Evolutionary conservation across 2,329 filamentous ascomycete species (phyloP).

Genomic region (Magnaporthiopsis poae): DNA sequence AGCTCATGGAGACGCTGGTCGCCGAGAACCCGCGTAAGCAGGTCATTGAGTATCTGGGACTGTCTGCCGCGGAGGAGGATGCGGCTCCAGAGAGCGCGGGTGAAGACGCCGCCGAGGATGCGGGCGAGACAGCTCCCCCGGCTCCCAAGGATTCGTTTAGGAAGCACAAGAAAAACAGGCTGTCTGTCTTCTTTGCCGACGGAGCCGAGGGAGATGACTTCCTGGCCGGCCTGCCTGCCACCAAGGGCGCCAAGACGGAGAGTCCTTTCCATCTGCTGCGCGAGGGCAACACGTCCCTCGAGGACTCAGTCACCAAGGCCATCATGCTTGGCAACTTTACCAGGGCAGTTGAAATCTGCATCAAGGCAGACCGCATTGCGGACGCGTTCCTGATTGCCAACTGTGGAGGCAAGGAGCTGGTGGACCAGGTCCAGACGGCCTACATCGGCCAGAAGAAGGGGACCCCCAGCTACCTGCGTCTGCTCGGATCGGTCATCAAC

Average conservation of each 20-base stretch:
- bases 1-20: conserved; percentile 80
- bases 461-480: conserved; percentile 80
- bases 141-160: conserved; percentile 35
- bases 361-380: conserved; percentile 80
- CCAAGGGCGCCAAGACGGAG: conserved; percentile 85
- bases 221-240: conserved; percentile 71
- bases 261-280: conserved; percentile 86
- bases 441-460: conserved; percentile 78
- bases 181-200: conserved; percentile 74
- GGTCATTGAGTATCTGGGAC: conserved; percentile 84
- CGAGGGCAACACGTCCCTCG: conserved; percentile 71
- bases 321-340: conserved; percentile 86
- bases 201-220: conserved; percentile 72
- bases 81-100: conserved; percentile 35
- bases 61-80: conserved; percentile 52
- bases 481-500: conserved; percentile 81
- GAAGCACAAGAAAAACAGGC: conserved; percentile 51
- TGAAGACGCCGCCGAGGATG: conserved; percentile 14
- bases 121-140: conserved; percentile 19
- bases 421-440: conserved; percentile 85
- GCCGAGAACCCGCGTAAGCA: conserved; percentile 76
- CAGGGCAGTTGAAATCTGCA: conserved; percentile 76
- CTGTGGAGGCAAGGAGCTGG: conserved; percentile 83
- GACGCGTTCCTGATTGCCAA: conserved; percentile 98
- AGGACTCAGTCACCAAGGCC: conserved; percentile 77